Base-by-base conservation (phyloP, 306 rosid genomes). In the Ochetophila trinervis region DNA sequence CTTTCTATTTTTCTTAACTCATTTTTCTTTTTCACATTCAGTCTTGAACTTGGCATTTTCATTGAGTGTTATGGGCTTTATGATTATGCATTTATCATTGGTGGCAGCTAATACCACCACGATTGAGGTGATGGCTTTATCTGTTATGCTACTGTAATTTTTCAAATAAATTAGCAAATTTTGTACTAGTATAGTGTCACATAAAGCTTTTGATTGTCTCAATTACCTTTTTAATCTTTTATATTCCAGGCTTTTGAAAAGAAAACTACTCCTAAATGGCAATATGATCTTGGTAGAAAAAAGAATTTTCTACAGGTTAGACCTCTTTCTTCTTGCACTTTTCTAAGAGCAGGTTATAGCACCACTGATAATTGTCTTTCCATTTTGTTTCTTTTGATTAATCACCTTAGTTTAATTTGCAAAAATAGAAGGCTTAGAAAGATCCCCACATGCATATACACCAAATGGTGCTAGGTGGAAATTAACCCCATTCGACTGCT, bases 41-140 rank as follows among this genome's bases (percentile, higher is more conserved):
- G 96, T 86, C 78, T 74, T 88, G 76, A 86, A 88, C 79, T 69
- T 84, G 10, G 83, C 88, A 36, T 88, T 88, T 57, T 64, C 81
- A 9, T 24, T 86, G 64, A 86, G 96, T 37, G 75, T 88, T 63
- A 22, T 86, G 83, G 90, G 96, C 49, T 88, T 88, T 67, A 67
- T 76, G 74, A 80, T 86, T 63, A 74, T 88, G 88, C 96, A 88
- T 80, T 48, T 86, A 36, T 78, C 79, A 10, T 63, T 86, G 54
- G 86, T 86, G 56, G 70, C 76, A 10, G 61, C 82, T 68, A 88
- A 88, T 71, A 86, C 96, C n/a, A 82, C 92, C 62, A 86, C 92
- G 45, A 82, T 86, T 34, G 92, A 88, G 90, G 96, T 88, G 60
- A 73, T 65, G 30, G 24, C 60, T 60, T 78, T 72, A 14, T 16